Base-by-base conservation (phyloP, 768 basidiomycete species). In the Kwoniella sp. region DNA sequence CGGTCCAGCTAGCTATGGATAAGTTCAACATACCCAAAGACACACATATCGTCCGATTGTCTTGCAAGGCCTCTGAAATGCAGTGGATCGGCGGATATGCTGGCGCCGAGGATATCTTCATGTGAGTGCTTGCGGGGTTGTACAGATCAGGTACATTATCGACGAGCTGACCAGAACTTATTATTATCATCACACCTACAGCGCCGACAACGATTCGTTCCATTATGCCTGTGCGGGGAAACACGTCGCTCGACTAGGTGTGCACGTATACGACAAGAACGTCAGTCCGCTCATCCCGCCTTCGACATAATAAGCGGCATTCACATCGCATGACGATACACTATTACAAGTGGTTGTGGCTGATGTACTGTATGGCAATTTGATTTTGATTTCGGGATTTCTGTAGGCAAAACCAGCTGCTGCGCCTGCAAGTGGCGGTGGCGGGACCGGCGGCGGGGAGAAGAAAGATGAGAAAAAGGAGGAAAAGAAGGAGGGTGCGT, bases 181-280 rank as follows among this genome's bases (percentile, higher is more conserved):
- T n/a, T n/a, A n/a, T n/a, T n/a, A n/a, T n/a, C n/a, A 33, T 33
- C 13, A 13, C 46, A 30, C 48, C 30, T 29, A 36, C 54, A 78
- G 78, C 24, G 66, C 77, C 33, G 78, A 79, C 54, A 77, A 77
- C 58, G 78, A 75, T 48, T 78, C 78, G 30, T 79, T 72, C 60
- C 68, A 77, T 60, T 79, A 79, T 54, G 75, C 72, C 29, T 77
- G 73, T 54, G 77, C 78, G 0, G 75, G 75, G 17, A 78, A 77
- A 63, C 72, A 73, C 26, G 75, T 79, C 15, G 73, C 72, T 22
- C 60, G 73, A 24, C 71, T 79, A 17, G 65, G 66, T 12, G 76
- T 79, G 19, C 66, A 69, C 55, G 72, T 71, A 1, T 75, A 69
- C 49, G 77, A 78, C 46, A 77, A 74, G 64, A 69, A 68, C 56